Evolutionary conservation across 176 grass and related monocot species (phyloP), one percentile per base, ranked within the genome.

Genomic region (Oryza longistaminata): DNA sequence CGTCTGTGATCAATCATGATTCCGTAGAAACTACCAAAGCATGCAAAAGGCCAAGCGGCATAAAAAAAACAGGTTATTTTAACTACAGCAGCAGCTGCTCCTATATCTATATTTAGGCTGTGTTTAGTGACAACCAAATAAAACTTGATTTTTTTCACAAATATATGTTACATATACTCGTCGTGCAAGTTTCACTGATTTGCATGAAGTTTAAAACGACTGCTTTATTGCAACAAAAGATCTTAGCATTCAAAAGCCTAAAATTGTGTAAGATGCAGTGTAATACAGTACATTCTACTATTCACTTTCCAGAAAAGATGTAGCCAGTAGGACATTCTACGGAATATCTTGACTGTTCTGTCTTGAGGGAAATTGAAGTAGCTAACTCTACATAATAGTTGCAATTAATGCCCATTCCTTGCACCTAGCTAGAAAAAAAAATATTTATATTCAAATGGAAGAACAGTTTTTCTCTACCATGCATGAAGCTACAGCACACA

Each of bases 341-440:
- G 70, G 26, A 70, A n/a, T 55, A 37, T 53, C 6, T 85, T 77
- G 62, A 44, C 3, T 40, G 17, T 69, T 85, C 6, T 69, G 53
- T 37, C 66, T 37, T 6, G 3, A n/a, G 5, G 25, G 25, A 42
- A 69, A 74, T 31, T 42, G 2, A 55, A 9, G 58, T 83, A 84
- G 60, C 21, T 11, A 70, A 48, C 79, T 26, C 24, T 11, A 16
- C 15, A 55, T 11, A 16, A 19, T 64, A 44, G 45, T 55, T 71
- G 81, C 50, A 87, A 70, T 61, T 83, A 49, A 43, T 34, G 75
- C 70, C 84, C 80, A 90, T 83, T 87, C 75, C 39, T 52, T 52
- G 74, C 4, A 29, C 34, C 21, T 49, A 27, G 16, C 29, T 35
- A 35, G 34, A 35, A 61, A 42, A 11, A 11, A 67, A 55, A 17